Base-by-base conservation (phyloP, 2,329 filamentous ascomycete genomes). In the Domatiomyces catenatus region DNA sequence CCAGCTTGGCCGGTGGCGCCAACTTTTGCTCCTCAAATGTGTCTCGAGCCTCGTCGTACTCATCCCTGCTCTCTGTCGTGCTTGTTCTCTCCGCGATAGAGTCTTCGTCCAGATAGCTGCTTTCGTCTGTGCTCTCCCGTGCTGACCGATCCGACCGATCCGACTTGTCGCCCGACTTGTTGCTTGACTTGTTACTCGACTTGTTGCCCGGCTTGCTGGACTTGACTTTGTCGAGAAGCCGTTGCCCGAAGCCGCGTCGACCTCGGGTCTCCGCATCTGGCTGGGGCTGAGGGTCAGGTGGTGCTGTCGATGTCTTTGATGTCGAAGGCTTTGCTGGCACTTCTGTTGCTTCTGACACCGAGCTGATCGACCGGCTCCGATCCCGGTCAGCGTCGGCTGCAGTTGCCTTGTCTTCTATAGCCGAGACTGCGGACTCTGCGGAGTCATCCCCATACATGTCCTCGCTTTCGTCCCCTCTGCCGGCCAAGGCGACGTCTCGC, bases 401-500 rank as follows among this genome's bases (percentile, higher is more conserved):
- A 15, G 20, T 45, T 18, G 48, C 42, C n/a, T 55, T 52, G 10
- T 52, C 48, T 2, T 50, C 46, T 8, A 52, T 18, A 8, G 54
- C 54, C 7, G 56, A 55, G 18, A 54, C 49, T 50, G 50, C 32
- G 43, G 48, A 44, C 8, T 42, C 42, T 7, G 53, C 36, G 18
- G 17, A 7, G 19, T 36, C 54, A 7, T 50, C 52, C 10, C 55
- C 56, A 42, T 60, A 60, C 52, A 60, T 49, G 46, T 60, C 59
- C 36, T 58, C 53, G 5, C 53, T 53, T 49, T 60, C 59, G 15
- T 54, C 53, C 26, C 52, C 51, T 22, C 56, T 48, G 42, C 58
- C 59, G 24, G 58, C 59, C 17, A 61, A 51, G 5, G 59, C 59
- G 39, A 61, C 56, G 47, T 61, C 59, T 10, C 59, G 58, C 28